Percentiles rank a stretch among this genome's conserved stretches.
Conservation (phyloP, 768 basidiomycete genomes). For the Lentinula aciculospora region DNA sequence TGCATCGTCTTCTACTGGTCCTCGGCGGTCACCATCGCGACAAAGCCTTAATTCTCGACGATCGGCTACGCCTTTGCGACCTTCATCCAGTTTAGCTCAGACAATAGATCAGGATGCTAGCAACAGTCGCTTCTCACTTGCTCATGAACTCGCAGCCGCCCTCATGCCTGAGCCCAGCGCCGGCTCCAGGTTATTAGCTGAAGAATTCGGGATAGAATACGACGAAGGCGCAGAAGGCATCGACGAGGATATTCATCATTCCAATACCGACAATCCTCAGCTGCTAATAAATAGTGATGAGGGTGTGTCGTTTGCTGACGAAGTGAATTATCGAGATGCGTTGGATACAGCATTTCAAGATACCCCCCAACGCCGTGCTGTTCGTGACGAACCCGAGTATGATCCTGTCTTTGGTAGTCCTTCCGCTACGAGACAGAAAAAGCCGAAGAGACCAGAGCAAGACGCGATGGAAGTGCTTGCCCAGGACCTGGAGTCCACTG, state of each 20-base stretch:
- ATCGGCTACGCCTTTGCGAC: conserved; percentile 48
- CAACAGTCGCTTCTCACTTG: conserved; percentile 62
- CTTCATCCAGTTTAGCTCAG: conserved; percentile 30
- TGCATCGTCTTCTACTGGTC: conserved; percentile 1
- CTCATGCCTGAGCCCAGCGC: conserved; percentile 82
- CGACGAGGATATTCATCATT: conserved; percentile 33
- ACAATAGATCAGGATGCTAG: conserved; percentile 33
- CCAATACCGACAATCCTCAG: conserved; percentile 21
- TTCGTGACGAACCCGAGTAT: conserved; percentile 22
- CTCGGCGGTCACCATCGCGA: conserved; percentile 10
- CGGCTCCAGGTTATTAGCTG: conserved; percentile 72
- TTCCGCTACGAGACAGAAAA: conserved; percentile 23
- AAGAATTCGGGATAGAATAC: conserved; percentile 87
- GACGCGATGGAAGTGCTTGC: conserved; percentile 74
- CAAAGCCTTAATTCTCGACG: conserved; percentile 24
- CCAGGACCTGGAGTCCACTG: conserved; percentile 70
- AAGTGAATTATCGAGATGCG: conserved; percentile 24
- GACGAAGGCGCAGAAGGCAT: conserved; percentile 84
- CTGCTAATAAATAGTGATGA: conserved; percentile 24
- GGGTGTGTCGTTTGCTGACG: conserved; percentile 37
- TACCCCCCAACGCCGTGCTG: conserved; percentile 21
- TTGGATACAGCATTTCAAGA: conserved; percentile 24
- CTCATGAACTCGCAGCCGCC: conserved; percentile 83
- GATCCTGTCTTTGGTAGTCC: conserved; percentile 41
- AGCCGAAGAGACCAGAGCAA: conserved; percentile 28